Evolutionary conservation across 1,139 yeast genomes (phyloP), one percentile per base, ranked within the genome.

Genomic region (Magnusiomyces magnusii): DNA sequence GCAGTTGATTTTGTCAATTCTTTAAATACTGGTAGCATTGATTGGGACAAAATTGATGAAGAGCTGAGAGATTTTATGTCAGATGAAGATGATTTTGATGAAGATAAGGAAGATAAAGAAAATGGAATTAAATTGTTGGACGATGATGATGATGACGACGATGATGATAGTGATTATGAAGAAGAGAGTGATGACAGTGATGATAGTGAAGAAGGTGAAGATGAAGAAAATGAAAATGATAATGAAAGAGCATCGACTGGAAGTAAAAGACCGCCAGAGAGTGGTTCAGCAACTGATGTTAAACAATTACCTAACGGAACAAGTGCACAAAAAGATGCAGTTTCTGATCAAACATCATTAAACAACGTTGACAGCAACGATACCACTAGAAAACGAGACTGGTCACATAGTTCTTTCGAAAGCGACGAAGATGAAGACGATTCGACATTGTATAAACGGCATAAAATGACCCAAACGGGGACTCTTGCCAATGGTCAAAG

Each of bases 41-140:
- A 74, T 59, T 74, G 76, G 76, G 71, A 70, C 57, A 75, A 69
- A 50, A 68, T 72, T 49, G 71, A 74, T 63, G 71, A 69, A 58
- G 78, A 75, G 57, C 65, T 75, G 42, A 69, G 70, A 52, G 77
- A 74, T 61, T 69, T 74, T 56, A 63, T 74, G 65, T 69, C 66
- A 42, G 71, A 65, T 34, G 47, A 42, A n/a, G 55, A 41, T 42
- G 31, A 41, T 10, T 61, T 58, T 23, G 63, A 60, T 25, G 57
- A 58, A 51, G 64, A 57, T 19, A 60, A 58, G 5, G 62, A 27
- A 9, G 31, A 13, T 34, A 31, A 31, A 50, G 19, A 34, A 36
- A 13, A 3, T 28, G 31, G n/a, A 31, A n/a, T n/a, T n/a, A n/a
- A n/a, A n/a, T n/a, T n/a, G n/a, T n/a, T n/a, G n/a, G 58, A 42